Percentiles rank a stretch among this genome's conserved stretches.
Evolutionary conservation across 1,284 basidiomycete species (phyloP).

Genomic region (Ganoderma multipileum): DNA sequence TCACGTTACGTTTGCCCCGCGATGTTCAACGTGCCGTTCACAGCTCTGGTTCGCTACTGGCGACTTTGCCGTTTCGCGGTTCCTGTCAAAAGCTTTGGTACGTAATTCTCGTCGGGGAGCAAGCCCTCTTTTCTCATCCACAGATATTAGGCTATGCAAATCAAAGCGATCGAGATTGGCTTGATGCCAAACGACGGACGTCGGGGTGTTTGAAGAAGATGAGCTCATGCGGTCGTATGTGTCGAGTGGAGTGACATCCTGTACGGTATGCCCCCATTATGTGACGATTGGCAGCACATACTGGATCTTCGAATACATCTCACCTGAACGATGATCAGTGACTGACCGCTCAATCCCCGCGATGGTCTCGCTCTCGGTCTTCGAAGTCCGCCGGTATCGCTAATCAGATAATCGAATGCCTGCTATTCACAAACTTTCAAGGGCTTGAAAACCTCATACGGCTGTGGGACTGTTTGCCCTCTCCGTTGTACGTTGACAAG

Average conservation of each 20-base stretch:
- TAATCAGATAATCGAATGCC: not conserved
- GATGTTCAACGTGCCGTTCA: too few relatives aligned
- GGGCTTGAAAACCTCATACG: not conserved
- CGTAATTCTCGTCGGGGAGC: conserved; percentile 11
- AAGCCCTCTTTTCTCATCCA: not conserved
- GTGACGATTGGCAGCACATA: not conserved
- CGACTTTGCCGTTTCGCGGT: conserved; percentile 42
- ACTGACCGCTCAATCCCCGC: not conserved
- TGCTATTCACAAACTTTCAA: not conserved
- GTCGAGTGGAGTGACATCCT: not conserved
- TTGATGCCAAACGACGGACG: conserved; percentile 7
- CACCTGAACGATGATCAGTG: not conserved
- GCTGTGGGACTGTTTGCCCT: not conserved
- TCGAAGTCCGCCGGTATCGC: not conserved
- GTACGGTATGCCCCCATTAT: not conserved
- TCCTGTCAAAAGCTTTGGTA: conserved; percentile 45
- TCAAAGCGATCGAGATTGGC: conserved; percentile 23
- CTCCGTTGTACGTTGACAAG: not conserved
- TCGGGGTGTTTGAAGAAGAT: not conserved
- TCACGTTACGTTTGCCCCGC: not conserved
- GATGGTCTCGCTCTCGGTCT: not conserved
- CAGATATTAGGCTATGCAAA: conserved; percentile 21
- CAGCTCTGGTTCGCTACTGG: conserved; percentile 47
- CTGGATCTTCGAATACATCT: not conserved
- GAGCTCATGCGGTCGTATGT: not conserved